Conservation (phyloP, 306 rosid genomes). For the Rosa lucieae region DNA sequence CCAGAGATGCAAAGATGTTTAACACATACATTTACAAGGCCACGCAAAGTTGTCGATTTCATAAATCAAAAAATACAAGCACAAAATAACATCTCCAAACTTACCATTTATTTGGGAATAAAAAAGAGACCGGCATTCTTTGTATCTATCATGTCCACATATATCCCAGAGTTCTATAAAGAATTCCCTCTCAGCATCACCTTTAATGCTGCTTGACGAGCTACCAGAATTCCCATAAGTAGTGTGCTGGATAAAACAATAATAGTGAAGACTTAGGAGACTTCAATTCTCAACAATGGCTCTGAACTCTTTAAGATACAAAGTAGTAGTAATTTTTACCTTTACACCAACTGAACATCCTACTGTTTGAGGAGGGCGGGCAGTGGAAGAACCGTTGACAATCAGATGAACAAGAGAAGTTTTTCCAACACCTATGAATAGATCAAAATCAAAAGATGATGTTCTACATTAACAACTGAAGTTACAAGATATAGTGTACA, state of each 20-base stretch:
- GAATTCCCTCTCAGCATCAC: slow-evolving; percentile 88
- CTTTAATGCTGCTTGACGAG: slow-evolving; percentile 82
- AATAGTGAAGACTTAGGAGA: slow-evolving; percentile 22
- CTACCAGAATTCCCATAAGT: slow-evolving; percentile 79
- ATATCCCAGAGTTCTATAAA: slow-evolving; percentile 99
- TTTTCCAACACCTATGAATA: slow-evolving; percentile 85
- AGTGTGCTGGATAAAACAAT: slow-evolving; percentile 50
- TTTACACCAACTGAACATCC: slow-evolving; percentile 91
- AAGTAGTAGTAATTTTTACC: slow-evolving; percentile 40
- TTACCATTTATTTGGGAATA: slow-evolving; percentile 91
- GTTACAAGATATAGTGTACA: not conserved
- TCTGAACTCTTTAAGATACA: slow-evolving; percentile 11
- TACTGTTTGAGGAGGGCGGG: slow-evolving; percentile 78
- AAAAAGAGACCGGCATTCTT: slow-evolving; percentile 90
- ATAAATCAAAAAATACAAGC: not conserved
- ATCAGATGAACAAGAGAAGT: slow-evolving; percentile 86
- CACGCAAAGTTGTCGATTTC: slow-evolving; percentile 5
- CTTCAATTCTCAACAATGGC: slow-evolving; percentile 16
- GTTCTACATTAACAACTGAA: not conserved
- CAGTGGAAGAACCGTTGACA: slow-evolving; percentile 71
- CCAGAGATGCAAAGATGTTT: not conserved
- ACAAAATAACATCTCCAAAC: slow-evolving; percentile 19
- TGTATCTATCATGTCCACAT: slow-evolving; percentile 94
- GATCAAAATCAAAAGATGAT: slow-evolving; percentile 15
- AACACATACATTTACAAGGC: not conserved